These are phyloP conservation scores for Tylopilus sp. DNA, from an alignment of 768 basidiomycete species.

Conservation along the genomic window DNA sequence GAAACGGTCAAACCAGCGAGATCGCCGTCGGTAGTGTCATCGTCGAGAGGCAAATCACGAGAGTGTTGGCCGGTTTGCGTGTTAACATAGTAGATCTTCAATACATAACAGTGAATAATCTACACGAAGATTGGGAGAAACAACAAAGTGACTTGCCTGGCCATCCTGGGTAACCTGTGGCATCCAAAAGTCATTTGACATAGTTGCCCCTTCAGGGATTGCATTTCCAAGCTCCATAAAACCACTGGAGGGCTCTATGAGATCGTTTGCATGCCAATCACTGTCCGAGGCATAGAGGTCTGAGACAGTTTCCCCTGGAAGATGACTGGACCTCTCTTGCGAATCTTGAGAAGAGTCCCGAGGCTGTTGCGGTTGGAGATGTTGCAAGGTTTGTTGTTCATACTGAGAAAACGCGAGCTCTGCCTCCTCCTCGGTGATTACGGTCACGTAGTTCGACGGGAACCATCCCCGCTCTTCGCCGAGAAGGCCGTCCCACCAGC, in stretches of 20 bases:
- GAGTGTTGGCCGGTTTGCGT: constrained; percentile 81
- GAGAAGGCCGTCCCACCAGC: constrained; percentile 98
- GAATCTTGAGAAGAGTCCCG: constrained; percentile 11
- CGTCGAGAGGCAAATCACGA: constrained; percentile 79
- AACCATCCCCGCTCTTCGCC: constrained; percentile 94
- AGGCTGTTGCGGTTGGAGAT: constrained; percentile 10
- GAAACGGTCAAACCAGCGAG: constrained; percentile 54
- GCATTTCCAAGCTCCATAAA: constrained; percentile 31
- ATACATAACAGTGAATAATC: neutral
- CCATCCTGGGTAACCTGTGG: constrained; percentile 80
- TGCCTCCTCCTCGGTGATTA: constrained; percentile 78
- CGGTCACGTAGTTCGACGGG: constrained; percentile 89
- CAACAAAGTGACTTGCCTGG: constrained; percentile 53
- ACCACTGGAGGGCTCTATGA: constrained; percentile 35
- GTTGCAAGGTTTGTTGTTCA: constrained; percentile 15
- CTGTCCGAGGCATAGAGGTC: constrained; percentile 37
- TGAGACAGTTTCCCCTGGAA: constrained; percentile 13
- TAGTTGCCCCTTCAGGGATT: constrained; percentile 29
- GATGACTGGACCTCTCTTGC: constrained; percentile 12
- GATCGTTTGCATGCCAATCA: constrained; percentile 41
- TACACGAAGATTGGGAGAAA: neutral
- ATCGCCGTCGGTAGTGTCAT: constrained; percentile 62
- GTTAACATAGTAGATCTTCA: constrained; percentile 92
- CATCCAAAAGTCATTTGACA: constrained; percentile 83
- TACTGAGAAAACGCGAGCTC: constrained; percentile 53